These are phyloP conservation scores for Eutreptiella sp. DNA, from an alignment of 208 protist species.

Conservation along the genomic window DNA sequence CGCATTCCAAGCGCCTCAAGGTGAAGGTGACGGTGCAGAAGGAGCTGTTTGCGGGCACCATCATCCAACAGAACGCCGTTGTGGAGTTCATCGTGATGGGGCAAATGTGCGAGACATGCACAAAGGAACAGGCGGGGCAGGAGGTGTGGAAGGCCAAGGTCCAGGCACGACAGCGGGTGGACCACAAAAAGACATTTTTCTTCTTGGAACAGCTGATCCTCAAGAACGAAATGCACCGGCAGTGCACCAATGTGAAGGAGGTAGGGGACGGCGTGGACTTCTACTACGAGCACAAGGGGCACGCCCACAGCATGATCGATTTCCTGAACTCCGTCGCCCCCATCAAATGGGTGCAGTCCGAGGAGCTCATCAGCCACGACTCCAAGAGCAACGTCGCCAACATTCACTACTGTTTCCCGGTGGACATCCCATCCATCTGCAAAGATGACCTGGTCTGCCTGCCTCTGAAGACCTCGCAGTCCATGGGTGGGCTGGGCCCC, in stretches of 20 bases:
- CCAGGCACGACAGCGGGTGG: conserved; percentile 96
- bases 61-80: conserved; percentile 93
- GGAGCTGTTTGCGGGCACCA: conserved; percentile 84
- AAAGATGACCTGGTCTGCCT: conserved; percentile 86
- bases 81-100: conserved; percentile 94
- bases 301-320: conserved; percentile 93
- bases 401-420: conserved; percentile 93
- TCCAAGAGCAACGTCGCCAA: conserved; percentile 96
- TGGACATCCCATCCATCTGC: conserved; percentile 97
- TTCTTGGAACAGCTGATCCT: conserved; percentile 98
- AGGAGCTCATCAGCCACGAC: conserved; percentile 95
- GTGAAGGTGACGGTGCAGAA: conserved; percentile 98
- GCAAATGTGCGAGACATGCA: conserved; percentile 93
- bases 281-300: conserved; percentile 89
- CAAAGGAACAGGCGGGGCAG: conserved; percentile 86
- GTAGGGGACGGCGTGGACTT: conserved; percentile 96
- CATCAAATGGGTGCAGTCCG: conserved; percentile 75
- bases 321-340: conserved; percentile 87
- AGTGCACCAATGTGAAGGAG: conserved; percentile 89
- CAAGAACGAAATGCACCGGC: conserved; percentile 89
- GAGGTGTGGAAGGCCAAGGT: conserved; percentile 95
- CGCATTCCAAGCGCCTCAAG: conserved; percentile 96
- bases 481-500: conserved; percentile 76
- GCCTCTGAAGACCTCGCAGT: conserved; percentile 66
- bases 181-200: conserved; percentile 98